phyloP scores from a whole-genome alignment of 2,329 filamentous ascomycete genomes.

The Calycina marina region DNA sequence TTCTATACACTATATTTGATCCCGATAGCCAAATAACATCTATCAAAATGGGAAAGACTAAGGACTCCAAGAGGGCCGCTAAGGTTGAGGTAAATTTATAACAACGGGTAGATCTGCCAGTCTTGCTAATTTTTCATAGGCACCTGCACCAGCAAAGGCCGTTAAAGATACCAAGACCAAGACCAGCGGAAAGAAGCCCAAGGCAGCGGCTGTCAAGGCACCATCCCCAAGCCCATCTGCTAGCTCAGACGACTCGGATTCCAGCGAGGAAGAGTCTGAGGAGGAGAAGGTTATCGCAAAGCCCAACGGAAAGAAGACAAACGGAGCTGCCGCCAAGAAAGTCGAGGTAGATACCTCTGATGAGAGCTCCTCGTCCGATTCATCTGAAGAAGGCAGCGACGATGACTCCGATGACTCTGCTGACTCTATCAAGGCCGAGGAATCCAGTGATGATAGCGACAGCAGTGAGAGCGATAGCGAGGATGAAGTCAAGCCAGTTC shows the following conservation, averaged over 20 bases:
- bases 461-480: constrained; percentile 16
- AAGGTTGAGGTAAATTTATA: constrained; percentile 4
- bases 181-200: background rate
- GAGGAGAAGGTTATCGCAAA: constrained; percentile 20
- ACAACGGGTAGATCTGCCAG: background rate
- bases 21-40: constrained; percentile 1
- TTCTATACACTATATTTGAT: too few species aligned
- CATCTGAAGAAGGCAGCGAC: constrained; percentile 7
- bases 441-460: constrained; percentile 15
- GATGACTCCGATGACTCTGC: constrained; percentile 13
- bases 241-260: constrained; percentile 24
- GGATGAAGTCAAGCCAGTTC: constrained; percentile 14
- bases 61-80: constrained; percentile 34
- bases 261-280: constrained; percentile 16
- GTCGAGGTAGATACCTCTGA: constrained; percentile 24
- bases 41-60: constrained; percentile 49
- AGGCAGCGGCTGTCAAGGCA: background rate
- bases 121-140: background rate
- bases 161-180: background rate
- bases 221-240: constrained; percentile 21
- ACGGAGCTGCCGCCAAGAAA: constrained; percentile 24
- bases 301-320: constrained; percentile 19
- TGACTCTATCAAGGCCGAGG: constrained; percentile 13
- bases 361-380: constrained; percentile 19
- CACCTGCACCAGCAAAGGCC: background rate